Evolutionary conservation across 306 rosid species (phyloP).

Genomic region (Gastrolobium bilobum): DNA sequence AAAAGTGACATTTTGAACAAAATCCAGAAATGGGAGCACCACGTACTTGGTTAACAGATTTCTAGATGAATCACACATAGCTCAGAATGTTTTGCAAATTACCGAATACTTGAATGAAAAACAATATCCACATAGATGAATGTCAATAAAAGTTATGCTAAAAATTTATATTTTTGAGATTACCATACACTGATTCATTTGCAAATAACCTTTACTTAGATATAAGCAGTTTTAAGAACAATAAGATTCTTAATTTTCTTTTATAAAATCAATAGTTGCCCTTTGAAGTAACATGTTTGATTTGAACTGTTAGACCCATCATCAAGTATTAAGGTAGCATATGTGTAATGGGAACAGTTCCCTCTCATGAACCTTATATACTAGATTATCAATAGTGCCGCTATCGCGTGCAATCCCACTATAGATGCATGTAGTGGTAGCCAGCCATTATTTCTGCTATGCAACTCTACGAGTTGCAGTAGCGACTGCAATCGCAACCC

Average conservation of each 20-base stretch:
- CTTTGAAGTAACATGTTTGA: conserved; percentile 14
- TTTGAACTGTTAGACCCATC: conserved; percentile 1
- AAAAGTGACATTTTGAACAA: conserved; percentile 21
- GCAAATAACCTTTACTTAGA: not conserved
- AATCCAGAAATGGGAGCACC: conserved; percentile 21
- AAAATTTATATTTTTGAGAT: conserved; percentile 13
- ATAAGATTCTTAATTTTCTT: not conserved
- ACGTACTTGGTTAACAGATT: not conserved
- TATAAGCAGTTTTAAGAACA: not conserved
- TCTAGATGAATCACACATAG: conserved; percentile 41
- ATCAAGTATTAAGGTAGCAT: conserved; percentile 10
- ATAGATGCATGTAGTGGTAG: too few relatives aligned
- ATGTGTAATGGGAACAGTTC: not conserved
- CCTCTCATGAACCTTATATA: not conserved
- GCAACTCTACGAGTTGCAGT: too few relatives aligned
- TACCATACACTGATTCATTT: not conserved
- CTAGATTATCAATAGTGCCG: too few relatives aligned
- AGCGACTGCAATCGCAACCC: too few relatives aligned
- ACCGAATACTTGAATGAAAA: conserved; percentile 15
- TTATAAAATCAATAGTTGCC: conserved; percentile 15
- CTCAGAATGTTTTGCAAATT: not conserved
- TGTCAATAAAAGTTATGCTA: not conserved
- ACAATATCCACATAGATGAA: not conserved
- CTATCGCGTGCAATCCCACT: too few relatives aligned
- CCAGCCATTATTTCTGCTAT: too few relatives aligned